Evolutionary conservation across 495 filamentous ascomycete genomes (phyloP).

Genomic region (Aspergillus wentii): DNA sequence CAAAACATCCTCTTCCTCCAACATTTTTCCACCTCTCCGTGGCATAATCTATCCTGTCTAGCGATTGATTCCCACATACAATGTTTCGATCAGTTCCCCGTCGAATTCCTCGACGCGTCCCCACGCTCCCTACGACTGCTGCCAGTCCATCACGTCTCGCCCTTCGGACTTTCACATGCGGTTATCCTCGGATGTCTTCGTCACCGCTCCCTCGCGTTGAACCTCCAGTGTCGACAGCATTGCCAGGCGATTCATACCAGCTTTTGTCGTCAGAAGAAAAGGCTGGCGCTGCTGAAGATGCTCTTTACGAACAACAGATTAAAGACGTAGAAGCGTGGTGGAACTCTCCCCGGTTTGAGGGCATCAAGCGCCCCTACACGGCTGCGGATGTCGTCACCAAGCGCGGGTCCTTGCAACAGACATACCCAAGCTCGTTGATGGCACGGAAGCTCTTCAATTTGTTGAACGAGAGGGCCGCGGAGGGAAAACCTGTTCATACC

Average conservation of each 20-base stretch:
- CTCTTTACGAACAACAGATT: conserved; percentile 72
- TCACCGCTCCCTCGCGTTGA: conserved; percentile 30
- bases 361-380: conserved; percentile 87
- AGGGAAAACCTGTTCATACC: conserved; percentile 85
- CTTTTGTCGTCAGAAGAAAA: conserved; percentile 70
- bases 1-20: background rate
- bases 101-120: conserved; percentile 30
- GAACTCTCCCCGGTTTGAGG: conserved; percentile 72
- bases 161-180: conserved; percentile 38
- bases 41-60: background rate
- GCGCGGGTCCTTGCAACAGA: conserved; percentile 78
- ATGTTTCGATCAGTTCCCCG: conserved; percentile 36
- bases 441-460: conserved; percentile 91
- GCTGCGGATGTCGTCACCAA: conserved; percentile 90
- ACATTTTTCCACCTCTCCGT: background rate
- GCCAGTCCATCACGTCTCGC: conserved; percentile 20
- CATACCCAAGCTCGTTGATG: conserved; percentile 87
- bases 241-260: conserved; percentile 72
- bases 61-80: conserved; percentile 1
- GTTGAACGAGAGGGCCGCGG: conserved; percentile 66
- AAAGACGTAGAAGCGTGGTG: conserved; percentile 85
- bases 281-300: conserved; percentile 73
- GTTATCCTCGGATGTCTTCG: conserved; percentile 41
- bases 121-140: conserved; percentile 13
- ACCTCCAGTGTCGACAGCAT: conserved; percentile 52